Conservation (phyloP, 1,284 basidiomycete genomes). For the Ustilago shanxiensis region DNA sequence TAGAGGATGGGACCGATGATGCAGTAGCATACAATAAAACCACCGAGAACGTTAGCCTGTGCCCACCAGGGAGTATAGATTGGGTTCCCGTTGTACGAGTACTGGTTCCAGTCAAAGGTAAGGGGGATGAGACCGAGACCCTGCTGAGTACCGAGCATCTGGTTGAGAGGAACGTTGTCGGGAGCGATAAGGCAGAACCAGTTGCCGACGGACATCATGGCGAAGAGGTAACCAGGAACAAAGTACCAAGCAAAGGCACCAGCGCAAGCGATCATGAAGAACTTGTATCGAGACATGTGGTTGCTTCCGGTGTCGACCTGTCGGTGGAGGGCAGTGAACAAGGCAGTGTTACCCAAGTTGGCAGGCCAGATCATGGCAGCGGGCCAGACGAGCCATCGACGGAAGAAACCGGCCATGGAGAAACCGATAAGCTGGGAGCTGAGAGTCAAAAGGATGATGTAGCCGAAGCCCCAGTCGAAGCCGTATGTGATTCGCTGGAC, state of each 20-base stretch:
- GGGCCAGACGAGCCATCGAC: conserved; percentile 63
- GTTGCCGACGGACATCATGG: conserved; percentile 57
- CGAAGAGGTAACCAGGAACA: conserved; percentile 64
- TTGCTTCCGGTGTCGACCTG: conserved; percentile 43
- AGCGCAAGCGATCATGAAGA: conserved; percentile 55
- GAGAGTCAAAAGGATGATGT: conserved; percentile 71
- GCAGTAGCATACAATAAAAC: conserved; percentile 58
- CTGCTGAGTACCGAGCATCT: conserved; percentile 57
- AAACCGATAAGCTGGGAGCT: conserved; percentile 72
- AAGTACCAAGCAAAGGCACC: conserved; percentile 60
- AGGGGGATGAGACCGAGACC: conserved; percentile 59
- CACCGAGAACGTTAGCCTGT: conserved; percentile 52
- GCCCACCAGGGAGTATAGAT: conserved; percentile 62
- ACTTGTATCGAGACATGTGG: conserved; percentile 72
- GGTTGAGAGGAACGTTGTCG: conserved; percentile 63
- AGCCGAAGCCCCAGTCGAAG: conserved; percentile 69
- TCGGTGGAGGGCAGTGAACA: conserved; percentile 62
- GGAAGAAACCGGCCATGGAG: conserved; percentile 61
- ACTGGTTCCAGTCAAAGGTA: conserved; percentile 64
- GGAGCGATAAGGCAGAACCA: conserved; percentile 65
- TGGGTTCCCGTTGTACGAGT: conserved; percentile 51
- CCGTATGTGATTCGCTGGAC: conserved; percentile 50
- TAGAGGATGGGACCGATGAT: conserved; percentile 60
- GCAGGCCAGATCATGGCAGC: conserved; percentile 67
- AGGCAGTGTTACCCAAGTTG: conserved; percentile 57